Base-by-base conservation (phyloP, 140 eudicot genomes). In the Ambrosia hybrid region DNA sequence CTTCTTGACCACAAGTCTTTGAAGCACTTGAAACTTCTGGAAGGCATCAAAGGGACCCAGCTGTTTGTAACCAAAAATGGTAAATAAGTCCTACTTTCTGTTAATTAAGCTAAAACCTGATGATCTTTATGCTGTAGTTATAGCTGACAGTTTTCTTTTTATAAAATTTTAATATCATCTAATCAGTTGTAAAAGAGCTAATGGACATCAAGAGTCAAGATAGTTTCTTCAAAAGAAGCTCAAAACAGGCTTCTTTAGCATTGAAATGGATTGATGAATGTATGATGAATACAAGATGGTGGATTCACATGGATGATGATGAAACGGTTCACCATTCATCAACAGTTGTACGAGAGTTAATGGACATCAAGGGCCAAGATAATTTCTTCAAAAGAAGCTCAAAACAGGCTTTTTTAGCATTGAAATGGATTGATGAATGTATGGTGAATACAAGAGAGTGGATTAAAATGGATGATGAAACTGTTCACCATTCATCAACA, bases 261-360 rank as follows among this genome's bases (percentile, higher is more conserved):
- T 78, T 91, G 73, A 75, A 85, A 62, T 95, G 97, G 97, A 83
- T 95, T 49, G 84, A 91, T 11, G 91, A 86, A 53, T 88, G 95
- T 53, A 73, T 77, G 85, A 61, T 58, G 58, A 83, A 64, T 58
- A 76, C 89, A 72, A 87, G 52, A 26, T 88, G 90, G 87, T 95
- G 99, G 99, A 88, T 91, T 80, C 95, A 85, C 33, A 57, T 75
- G 38, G 95, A 21, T 21, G 91, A 86, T 71, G 83, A 74, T 49
- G 82, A 72, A 57, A 72, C 71, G 67, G 80, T 83, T 71, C 73
- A 9, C 48, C 48, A 71, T 65, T 73, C 91, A 30, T 88, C 91
- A 55, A 79, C 83, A 34, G 97, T 95, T 30, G 33, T 91, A 52
- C 85, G 83, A 62, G 96, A 88, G 68, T 87, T 95, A 41, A 88